phyloP scores from a whole-genome alignment of 2,329 filamentous ascomycete species.

The Phoma sp. region DNA sequence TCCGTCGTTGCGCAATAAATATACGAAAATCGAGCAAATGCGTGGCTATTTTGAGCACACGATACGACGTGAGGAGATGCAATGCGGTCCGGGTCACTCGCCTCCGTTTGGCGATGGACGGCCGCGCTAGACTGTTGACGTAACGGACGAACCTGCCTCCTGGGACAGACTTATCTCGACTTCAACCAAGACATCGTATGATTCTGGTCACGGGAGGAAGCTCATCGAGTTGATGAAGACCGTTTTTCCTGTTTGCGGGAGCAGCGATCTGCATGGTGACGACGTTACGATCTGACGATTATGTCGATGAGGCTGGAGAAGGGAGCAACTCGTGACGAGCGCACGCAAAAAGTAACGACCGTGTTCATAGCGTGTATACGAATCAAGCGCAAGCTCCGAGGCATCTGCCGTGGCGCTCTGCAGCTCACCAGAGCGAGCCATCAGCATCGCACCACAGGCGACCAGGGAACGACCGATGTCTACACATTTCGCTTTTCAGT shows the following conservation, averaged over 20 bases:
- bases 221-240: slow-evolving; percentile 4
- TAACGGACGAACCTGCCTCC: slow-evolving; percentile 24
- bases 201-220: slow-evolving; percentile 21
- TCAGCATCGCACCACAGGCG: neutral
- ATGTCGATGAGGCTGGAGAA: slow-evolving; percentile 4
- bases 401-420: slow-evolving; percentile 8
- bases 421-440: slow-evolving; percentile 3
- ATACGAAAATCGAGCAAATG: slow-evolving; percentile 3
- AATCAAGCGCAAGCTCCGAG: slow-evolving; percentile 16
- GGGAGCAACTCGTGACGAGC: slow-evolving; percentile 8
- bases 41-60: slow-evolving; percentile 9
- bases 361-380: slow-evolving; percentile 14
- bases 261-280: slow-evolving; percentile 11
- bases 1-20: slow-evolving; percentile 11
- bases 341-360: slow-evolving; percentile 8
- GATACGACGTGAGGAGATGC: slow-evolving; percentile 8
- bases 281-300: slow-evolving; percentile 13
- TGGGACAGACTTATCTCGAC: slow-evolving; percentile 26
- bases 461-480: neutral
- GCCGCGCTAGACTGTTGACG: slow-evolving; percentile 9
- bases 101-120: slow-evolving; percentile 3
- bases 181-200: slow-evolving; percentile 17
- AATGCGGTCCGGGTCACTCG: slow-evolving; percentile 9
- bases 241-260: slow-evolving; percentile 11
- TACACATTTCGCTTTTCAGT: neutral